Percentiles rank a stretch among this genome's conserved stretches.
These are phyloP conservation scores for Royoungia palumana DNA, from an alignment of 768 basidiomycete genomes.

Conservation along the genomic window DNA sequence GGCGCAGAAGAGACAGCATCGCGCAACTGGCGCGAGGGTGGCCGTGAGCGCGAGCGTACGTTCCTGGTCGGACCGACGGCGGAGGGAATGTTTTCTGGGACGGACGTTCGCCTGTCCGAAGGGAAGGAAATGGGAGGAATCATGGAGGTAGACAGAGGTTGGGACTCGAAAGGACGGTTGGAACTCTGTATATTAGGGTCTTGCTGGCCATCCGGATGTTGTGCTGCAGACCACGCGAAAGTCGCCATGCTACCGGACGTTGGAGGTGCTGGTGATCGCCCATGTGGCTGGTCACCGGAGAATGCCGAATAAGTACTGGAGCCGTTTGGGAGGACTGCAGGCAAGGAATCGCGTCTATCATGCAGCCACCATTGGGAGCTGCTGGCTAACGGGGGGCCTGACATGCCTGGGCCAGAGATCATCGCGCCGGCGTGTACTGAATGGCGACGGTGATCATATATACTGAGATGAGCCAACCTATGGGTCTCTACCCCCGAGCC, in stretches of 20 bases:
- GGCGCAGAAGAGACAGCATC: slow-evolving; percentile 38
- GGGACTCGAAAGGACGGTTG: slow-evolving; percentile 48
- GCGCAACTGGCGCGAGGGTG: slow-evolving; percentile 60
- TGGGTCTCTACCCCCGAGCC: slow-evolving; percentile 81
- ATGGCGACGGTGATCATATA: slow-evolving; percentile 70
- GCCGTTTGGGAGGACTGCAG: slow-evolving; percentile 64
- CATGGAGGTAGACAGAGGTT: slow-evolving; percentile 44
- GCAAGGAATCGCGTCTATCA: slow-evolving; percentile 72
- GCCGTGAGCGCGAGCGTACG: slow-evolving; percentile 66
- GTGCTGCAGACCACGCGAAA: slow-evolving; percentile 68
- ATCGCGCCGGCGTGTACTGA: slow-evolving; percentile 65
- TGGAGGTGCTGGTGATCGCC: slow-evolving; percentile 54
- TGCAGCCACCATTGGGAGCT: slow-evolving; percentile 53
- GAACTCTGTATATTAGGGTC: slow-evolving; percentile 42
- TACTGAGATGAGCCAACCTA: slow-evolving; percentile 67
- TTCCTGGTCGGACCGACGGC: slow-evolving; percentile 47
- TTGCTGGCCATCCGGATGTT: slow-evolving; percentile 43
- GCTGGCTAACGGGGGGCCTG: slow-evolving; percentile 16
- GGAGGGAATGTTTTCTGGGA: slow-evolving; percentile 54
- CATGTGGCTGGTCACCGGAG: slow-evolving; percentile 62
- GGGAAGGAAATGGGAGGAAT: slow-evolving; percentile 57
- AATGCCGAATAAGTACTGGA: slow-evolving; percentile 55
- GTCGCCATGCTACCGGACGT: slow-evolving; percentile 60
- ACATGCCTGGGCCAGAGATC: slow-evolving; percentile 25
- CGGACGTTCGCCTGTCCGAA: slow-evolving; percentile 74